Evolutionary conservation across 2,329 filamentous ascomycete genomes (phyloP).

Genomic region (Trichoderma polysporum): DNA sequence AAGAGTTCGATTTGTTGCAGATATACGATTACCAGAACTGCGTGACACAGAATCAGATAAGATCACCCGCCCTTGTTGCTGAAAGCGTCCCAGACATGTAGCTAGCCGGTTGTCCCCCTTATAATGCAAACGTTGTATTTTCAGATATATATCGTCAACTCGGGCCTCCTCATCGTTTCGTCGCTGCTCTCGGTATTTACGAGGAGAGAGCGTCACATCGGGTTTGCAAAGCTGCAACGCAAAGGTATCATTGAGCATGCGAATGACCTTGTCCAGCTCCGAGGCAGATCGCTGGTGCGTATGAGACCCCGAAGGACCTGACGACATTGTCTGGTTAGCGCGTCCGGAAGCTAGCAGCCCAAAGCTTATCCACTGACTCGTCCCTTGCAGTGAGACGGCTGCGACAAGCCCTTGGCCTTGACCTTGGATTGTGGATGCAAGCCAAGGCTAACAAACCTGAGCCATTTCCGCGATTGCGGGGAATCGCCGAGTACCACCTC

Average conservation of each 20-base stretch:
- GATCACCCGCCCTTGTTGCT: conserved; percentile 10
- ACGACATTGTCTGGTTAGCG: not conserved
- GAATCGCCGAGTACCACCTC: not conserved
- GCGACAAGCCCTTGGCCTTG: not conserved
- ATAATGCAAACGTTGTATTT: conserved; percentile 27
- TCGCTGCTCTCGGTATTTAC: conserved; percentile 24
- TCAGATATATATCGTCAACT: conserved; percentile 27
- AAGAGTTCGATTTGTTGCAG: conserved; percentile 24
- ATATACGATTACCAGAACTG: not conserved
- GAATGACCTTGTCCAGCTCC: conserved; percentile 28
- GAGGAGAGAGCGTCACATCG: conserved; percentile 30
- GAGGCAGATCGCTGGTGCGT: not conserved
- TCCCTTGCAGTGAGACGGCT: not conserved
- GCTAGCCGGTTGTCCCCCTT: conserved; percentile 24
- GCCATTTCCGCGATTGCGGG: conserved; percentile 14
- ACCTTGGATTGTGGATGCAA: not conserved
- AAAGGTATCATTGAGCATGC: conserved; percentile 30
- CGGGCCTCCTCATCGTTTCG: conserved; percentile 28
- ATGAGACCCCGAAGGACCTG: not conserved
- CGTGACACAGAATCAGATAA: not conserved
- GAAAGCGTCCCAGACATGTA: conserved; percentile 28
- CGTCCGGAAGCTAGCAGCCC: not conserved
- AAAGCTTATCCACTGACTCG: not conserved
- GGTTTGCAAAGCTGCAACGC: conserved; percentile 28
- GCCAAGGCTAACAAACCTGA: not conserved